Percentiles rank a stretch among this genome's conserved stretches.
Conservation (phyloP, 2,329 filamentous ascomycete genomes). For the Aspergillus brunneoviolaceus region DNA sequence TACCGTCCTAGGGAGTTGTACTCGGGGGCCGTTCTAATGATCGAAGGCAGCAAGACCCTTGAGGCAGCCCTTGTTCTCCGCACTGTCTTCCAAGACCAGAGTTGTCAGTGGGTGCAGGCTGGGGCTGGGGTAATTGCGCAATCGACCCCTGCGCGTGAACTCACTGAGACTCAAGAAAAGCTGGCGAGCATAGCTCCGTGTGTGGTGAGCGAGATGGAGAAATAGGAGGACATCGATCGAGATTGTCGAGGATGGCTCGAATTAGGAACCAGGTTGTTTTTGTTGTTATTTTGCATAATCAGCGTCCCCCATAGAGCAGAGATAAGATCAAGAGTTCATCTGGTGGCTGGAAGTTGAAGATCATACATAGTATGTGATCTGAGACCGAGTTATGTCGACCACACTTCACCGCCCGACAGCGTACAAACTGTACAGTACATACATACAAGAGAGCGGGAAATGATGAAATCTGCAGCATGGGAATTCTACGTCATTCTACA, state of each 20-base stretch:
- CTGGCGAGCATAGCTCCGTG: constrained; percentile 16
- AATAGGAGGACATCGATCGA: neutral
- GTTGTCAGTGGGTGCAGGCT: constrained; percentile 17
- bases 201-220: neutral
- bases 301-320: too few relatives aligned
- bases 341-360: too few relatives aligned
- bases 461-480: too few relatives aligned
- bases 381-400: too few relatives aligned
- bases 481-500: too few relatives aligned
- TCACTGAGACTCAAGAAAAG: constrained; percentile 19
- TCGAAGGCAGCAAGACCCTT: constrained; percentile 5
- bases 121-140: constrained; percentile 17
- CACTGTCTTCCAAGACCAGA: constrained; percentile 15
- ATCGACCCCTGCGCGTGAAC: constrained; percentile 14
- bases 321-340: too few relatives aligned
- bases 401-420: too few relatives aligned
- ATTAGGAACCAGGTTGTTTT: too few relatives aligned
- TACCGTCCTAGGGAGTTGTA: constrained; percentile 15
- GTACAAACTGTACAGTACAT: too few relatives aligned
- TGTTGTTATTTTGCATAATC: too few relatives aligned
- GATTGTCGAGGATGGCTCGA: neutral
- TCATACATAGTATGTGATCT: too few relatives aligned
- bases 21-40: constrained; percentile 17
- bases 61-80: constrained; percentile 20
- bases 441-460: too few relatives aligned